phyloP scores from a whole-genome alignment of 257 asterid species.

The Primulina eburnea region DNA sequence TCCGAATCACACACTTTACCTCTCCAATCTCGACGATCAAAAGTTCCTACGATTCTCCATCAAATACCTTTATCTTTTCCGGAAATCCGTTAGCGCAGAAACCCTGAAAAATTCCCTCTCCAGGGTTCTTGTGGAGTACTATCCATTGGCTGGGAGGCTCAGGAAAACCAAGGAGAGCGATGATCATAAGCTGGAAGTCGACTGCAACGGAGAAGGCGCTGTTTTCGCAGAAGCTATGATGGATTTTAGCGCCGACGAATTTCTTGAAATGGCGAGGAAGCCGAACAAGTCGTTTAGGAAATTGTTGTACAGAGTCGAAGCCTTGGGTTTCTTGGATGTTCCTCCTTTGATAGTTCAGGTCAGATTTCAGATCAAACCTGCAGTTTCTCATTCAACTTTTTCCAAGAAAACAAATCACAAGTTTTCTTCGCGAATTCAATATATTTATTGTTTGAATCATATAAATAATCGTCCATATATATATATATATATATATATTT shows the following conservation, averaged over 20 bases:
- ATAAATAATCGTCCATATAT: too few species aligned
- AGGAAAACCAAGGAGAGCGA: slow-evolving; percentile 36
- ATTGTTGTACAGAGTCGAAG: slow-evolving; percentile 54
- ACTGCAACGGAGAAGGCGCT: slow-evolving; percentile 86
- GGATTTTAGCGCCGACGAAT: slow-evolving; percentile 51
- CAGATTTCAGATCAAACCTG: background rate
- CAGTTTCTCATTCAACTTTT: too few species aligned
- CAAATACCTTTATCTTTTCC: slow-evolving; percentile 59
- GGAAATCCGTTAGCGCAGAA: slow-evolving; percentile 34
- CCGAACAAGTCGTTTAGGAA: slow-evolving; percentile 67
- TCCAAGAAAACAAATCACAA: too few species aligned
- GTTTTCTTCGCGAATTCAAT: too few species aligned
- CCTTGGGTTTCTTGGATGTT: slow-evolving; percentile 51
- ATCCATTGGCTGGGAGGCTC: slow-evolving; percentile 81
- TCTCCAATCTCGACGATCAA: slow-evolving; percentile 85
- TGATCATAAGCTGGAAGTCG: slow-evolving; percentile 61
- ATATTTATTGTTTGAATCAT: too few species aligned
- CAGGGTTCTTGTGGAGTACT: slow-evolving; percentile 57
- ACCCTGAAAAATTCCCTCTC: slow-evolving; percentile 53
- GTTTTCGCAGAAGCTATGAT: slow-evolving; percentile 66
- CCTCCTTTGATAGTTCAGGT: slow-evolving; percentile 92
- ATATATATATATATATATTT: too few species aligned
- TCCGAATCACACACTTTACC: slow-evolving; percentile 49
- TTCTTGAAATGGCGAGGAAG: slow-evolving; percentile 38
- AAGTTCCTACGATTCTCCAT: slow-evolving; percentile 72